These are phyloP conservation scores for Phanerodontia chrysosporium DNA, from an alignment of 768 basidiomycete genomes.

Conservation along the genomic window DNA sequence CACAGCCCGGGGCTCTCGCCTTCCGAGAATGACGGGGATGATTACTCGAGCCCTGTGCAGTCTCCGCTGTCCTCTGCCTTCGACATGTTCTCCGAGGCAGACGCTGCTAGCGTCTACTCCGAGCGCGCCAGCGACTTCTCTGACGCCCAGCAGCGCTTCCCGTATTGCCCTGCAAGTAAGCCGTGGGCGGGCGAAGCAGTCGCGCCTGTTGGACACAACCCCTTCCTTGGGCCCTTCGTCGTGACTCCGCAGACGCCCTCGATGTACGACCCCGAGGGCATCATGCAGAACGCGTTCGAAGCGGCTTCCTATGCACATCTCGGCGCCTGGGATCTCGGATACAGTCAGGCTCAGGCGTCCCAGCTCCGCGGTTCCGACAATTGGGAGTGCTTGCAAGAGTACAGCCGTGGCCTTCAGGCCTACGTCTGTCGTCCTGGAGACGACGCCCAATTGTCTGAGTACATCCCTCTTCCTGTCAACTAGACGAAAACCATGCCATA, in stretches of 20 bases:
- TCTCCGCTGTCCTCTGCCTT: constrained; percentile 9
- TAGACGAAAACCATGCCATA: neutral
- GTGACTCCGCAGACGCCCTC: constrained; percentile 13
- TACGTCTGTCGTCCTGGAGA: constrained; percentile 19
- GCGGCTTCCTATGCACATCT: constrained; percentile 18
- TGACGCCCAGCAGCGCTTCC: constrained; percentile 1
- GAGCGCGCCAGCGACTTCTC: neutral
- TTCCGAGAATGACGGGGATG: constrained; percentile 10
- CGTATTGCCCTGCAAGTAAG: constrained; percentile 25
- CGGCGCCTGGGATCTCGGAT: constrained; percentile 13
- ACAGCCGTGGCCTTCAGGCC: constrained; percentile 9
- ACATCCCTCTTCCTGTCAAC: neutral
- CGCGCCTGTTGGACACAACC: constrained; percentile 1
- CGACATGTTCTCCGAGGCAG: constrained; percentile 3
- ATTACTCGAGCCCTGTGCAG: constrained; percentile 8
- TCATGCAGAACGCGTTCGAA: constrained; percentile 24
- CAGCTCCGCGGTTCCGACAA: constrained; percentile 2
- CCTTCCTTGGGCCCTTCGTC: constrained; percentile 10
- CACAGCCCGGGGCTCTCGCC: constrained; percentile 10
- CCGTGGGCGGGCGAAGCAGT: constrained; percentile 23
- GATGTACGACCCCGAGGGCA: constrained; percentile 14
- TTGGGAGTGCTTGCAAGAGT: constrained; percentile 10
- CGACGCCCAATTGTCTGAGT: constrained; percentile 10
- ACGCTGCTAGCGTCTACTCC: neutral
- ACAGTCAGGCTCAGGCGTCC: constrained; percentile 4